phyloP scores from a whole-genome alignment of 352 stramenopile species.

The Phytopythium vexans region DNA sequence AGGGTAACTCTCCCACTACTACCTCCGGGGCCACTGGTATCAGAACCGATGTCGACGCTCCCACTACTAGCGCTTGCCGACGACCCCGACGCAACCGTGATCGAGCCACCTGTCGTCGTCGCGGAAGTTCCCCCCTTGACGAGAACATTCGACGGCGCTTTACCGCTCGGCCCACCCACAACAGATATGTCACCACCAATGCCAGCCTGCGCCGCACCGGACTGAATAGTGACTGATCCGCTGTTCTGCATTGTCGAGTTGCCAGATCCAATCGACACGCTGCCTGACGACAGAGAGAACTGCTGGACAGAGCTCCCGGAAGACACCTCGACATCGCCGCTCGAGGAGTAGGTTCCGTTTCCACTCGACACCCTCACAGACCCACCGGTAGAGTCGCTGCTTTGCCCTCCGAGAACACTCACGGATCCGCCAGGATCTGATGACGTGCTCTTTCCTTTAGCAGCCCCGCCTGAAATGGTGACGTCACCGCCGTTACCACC shows the following conservation, averaged over 20 bases:
- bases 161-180: constrained; percentile 37
- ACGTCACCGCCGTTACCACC: constrained; percentile 69
- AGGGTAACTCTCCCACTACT: constrained; percentile 54
- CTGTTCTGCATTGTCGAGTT: constrained; percentile 36
- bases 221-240: constrained; percentile 35
- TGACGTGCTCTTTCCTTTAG: constrained; percentile 35
- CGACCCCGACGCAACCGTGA: constrained; percentile 42
- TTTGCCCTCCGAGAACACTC: constrained; percentile 40
- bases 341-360: constrained; percentile 55
- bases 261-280: constrained; percentile 41
- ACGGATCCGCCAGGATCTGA: constrained; percentile 52
- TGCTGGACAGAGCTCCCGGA: constrained; percentile 46
- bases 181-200: constrained; percentile 58
- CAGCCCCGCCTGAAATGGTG: constrained; percentile 55
- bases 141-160: constrained; percentile 41
- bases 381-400: constrained; percentile 48
- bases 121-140: constrained; percentile 49
- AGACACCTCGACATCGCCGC: constrained; percentile 52
- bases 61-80: constrained; percentile 48
- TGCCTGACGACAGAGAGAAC: constrained; percentile 35
- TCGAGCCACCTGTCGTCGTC: constrained; percentile 40
- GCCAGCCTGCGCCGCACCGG: constrained; percentile 36
- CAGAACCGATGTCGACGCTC: constrained; percentile 57
- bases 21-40: constrained; percentile 36
- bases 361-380: constrained; percentile 45